Conservation (phyloP, 257 asterid genomes). For the Solanum bukasovii region DNA sequence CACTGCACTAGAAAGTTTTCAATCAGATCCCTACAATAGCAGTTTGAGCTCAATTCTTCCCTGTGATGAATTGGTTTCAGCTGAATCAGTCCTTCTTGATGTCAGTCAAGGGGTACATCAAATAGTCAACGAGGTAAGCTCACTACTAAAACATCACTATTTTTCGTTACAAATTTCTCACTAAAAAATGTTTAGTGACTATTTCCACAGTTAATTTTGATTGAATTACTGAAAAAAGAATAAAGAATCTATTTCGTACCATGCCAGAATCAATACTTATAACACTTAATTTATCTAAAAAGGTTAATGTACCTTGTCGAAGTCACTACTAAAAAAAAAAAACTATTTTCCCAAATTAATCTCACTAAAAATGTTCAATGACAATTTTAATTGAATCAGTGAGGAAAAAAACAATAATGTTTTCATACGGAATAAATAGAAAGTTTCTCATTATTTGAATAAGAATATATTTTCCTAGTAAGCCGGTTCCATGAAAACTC, state of each 20-base stretch:
- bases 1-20: constrained; percentile 64
- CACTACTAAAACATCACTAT: too few species aligned
- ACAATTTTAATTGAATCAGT: background rate
- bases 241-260: too few species aligned
- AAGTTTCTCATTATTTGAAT: too few species aligned
- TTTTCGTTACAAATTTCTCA: too few species aligned
- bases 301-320: background rate
- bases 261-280: background rate
- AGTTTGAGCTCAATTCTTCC: constrained; percentile 81
- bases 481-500: too few species aligned
- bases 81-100: constrained; percentile 38
- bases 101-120: constrained; percentile 46
- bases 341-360: too few species aligned
- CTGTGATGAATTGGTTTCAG: constrained; percentile 63
- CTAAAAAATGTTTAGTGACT: too few species aligned
- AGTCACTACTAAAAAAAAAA: background rate
- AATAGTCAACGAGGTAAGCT: constrained; percentile 41
- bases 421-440: too few species aligned
- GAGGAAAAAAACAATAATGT: too few species aligned
- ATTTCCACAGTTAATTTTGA: too few species aligned
- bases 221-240: too few species aligned
- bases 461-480: too few species aligned
- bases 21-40: constrained; percentile 64
- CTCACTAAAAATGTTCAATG: background rate
- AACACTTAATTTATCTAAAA: background rate